A percentile compares a stretch with the other conserved stretches of the same genome.
Evolutionary conservation across 2,329 filamentous ascomycete genomes (phyloP).

Genomic region (Hypocrella siamensis): DNA sequence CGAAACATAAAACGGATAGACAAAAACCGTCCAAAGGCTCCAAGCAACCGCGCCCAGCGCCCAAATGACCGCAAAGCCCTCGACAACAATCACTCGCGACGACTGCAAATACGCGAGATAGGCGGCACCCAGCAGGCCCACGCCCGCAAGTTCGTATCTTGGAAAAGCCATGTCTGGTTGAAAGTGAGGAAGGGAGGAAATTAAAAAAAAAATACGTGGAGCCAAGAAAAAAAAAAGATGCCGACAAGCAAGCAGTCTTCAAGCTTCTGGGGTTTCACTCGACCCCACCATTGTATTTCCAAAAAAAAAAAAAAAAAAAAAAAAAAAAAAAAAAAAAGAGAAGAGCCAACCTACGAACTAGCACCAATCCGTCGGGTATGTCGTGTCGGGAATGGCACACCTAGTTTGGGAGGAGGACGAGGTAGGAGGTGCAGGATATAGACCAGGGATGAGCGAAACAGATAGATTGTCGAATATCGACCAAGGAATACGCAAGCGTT

Average conservation of each 20-base stretch:
- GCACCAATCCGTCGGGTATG: not conserved
- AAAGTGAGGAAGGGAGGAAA: not conserved
- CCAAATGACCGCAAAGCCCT: constrained; percentile 20
- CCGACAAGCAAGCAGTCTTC: not conserved
- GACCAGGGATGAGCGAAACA: not conserved
- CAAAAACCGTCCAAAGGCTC: constrained; percentile 24
- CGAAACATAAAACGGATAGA: constrained; percentile 35
- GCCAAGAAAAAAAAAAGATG: not conserved
- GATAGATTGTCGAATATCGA: no score
- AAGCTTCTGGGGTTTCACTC: no score
- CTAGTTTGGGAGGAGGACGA: not conserved
- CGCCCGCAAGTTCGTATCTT: constrained; percentile 7
- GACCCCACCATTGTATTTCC: no score
- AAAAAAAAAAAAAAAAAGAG: not conserved
- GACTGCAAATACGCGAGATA: constrained; percentile 7
- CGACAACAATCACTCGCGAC: constrained; percentile 16
- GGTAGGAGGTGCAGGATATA: not conserved
- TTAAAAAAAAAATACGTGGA: not conserved
- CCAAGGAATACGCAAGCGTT: no score
- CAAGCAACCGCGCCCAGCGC: constrained; percentile 17
- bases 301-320: not conserved
- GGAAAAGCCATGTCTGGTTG: not conserved
- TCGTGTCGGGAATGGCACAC: not conserved
- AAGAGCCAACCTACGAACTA: not conserved
- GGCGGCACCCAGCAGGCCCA: constrained; percentile 10